Percentiles rank a stretch among this genome's conserved stretches.
Evolutionary conservation across 1,284 basidiomycete species (phyloP).

Genomic region (Naganishia sp.): DNA sequence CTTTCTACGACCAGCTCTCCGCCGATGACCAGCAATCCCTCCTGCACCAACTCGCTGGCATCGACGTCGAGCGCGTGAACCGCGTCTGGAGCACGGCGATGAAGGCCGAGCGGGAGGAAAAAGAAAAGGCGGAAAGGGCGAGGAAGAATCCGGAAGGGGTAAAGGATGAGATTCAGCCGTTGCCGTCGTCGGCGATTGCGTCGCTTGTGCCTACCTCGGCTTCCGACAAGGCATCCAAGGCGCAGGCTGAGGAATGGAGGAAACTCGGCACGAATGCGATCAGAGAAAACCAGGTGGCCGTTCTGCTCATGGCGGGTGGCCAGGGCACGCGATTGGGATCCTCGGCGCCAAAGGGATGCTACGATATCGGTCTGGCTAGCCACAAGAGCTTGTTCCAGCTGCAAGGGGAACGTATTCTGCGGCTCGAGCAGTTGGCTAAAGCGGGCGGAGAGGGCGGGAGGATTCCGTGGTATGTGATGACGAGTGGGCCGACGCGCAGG

Average conservation of each 20-base stretch:
- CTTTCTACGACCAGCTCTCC: conserved; percentile 78
- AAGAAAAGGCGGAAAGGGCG: conserved; percentile 3
- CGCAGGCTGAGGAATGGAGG: conserved; percentile 71
- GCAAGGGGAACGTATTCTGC: conserved; percentile 90
- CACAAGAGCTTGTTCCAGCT: conserved; percentile 94
- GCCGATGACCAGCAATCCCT: conserved; percentile 67
- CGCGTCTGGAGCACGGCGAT: conserved; percentile 79
- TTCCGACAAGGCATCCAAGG: conserved; percentile 48
- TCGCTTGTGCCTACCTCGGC: conserved; percentile 44
- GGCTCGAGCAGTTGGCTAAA: conserved; percentile 74
- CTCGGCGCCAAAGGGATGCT: conserved; percentile 92
- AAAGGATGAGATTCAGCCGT: conserved; percentile 57
- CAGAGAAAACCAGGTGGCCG: conserved; percentile 78
- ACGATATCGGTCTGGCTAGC: conserved; percentile 91
- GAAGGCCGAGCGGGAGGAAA: conserved; percentile 58
- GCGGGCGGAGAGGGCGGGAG: conserved; percentile 59
- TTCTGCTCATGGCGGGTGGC: conserved; percentile 95
- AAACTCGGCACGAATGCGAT: conserved; percentile 76
- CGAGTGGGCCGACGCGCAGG: conserved; percentile 87
- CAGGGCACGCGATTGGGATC: conserved; percentile 95
- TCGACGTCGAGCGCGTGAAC: conserved; percentile 91
- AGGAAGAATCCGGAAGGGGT: background rate
- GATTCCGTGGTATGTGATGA: conserved; percentile 99
- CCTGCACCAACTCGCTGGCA: conserved; percentile 70
- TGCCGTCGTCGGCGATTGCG: conserved; percentile 73